Evolutionary conservation across 148 eudicot genomes (phyloP).

Genomic region (Cornus controversa): DNA sequence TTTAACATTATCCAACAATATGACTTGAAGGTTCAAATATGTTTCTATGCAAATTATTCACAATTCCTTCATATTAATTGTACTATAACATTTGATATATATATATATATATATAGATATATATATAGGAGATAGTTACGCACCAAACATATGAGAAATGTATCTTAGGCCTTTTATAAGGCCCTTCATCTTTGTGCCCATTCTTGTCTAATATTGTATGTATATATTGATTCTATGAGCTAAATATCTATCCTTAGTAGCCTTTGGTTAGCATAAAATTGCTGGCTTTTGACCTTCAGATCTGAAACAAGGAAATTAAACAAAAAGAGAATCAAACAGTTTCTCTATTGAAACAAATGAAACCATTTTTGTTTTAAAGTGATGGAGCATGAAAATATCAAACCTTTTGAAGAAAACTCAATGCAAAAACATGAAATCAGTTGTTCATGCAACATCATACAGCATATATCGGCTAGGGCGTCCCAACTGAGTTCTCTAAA

Average conservation of each 20-base stretch:
- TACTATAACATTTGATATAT: too few species aligned
- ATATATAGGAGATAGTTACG: conserved; percentile 16
- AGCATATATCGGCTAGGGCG: not conserved
- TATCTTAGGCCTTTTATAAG: conserved; percentile 60
- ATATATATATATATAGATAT: too few species aligned
- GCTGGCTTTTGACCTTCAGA: conserved; percentile 17
- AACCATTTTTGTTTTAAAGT: not conserved
- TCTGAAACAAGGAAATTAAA: conserved; percentile 8
- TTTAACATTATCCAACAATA: too few species aligned
- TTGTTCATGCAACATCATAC: not conserved
- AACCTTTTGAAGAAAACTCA: conserved; percentile 18
- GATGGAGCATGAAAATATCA: not conserved
- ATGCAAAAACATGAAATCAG: not conserved
- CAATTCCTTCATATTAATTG: too few species aligned
- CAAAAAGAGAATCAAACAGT: not conserved
- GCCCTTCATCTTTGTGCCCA: conserved; percentile 65
- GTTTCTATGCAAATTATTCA: too few species aligned
- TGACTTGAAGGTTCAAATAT: too few species aligned
- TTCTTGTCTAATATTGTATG: not conserved
- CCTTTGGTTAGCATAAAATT: not conserved
- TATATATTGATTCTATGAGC: not conserved
- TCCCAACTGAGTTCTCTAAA: conserved; percentile 1
- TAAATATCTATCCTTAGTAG: conserved; percentile 14
- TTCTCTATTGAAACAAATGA: not conserved
- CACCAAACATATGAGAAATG: conserved; percentile 59